Percentiles rank a stretch among this genome's conserved stretches.
These are phyloP conservation scores for Parastagonospora avenae DNA, from an alignment of 2,329 filamentous ascomycete genomes.

Conservation along the genomic window DNA sequence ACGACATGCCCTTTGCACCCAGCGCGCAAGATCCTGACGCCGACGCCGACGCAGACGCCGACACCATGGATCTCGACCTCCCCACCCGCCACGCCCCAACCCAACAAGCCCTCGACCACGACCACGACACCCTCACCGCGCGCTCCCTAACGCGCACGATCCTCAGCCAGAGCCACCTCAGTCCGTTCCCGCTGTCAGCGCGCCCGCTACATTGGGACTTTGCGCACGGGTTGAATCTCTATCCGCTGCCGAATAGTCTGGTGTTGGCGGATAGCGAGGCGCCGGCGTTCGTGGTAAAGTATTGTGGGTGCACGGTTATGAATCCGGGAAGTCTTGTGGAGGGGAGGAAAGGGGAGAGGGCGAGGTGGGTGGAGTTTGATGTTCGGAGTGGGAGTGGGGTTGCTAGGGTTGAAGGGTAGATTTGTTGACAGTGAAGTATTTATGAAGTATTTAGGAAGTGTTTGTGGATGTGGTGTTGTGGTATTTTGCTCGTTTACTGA, in stretches of 20 bases:
- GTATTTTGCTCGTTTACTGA: too few relatives aligned
- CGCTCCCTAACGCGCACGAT: slow-evolving; percentile 87
- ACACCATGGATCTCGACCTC: slow-evolving; percentile 55
- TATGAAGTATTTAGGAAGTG: neutral
- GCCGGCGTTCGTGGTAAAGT: slow-evolving; percentile 83
- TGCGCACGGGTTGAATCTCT: slow-evolving; percentile 75
- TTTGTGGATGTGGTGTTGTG: too few relatives aligned
- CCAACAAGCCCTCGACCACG: slow-evolving; percentile 27
- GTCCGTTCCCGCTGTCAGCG: slow-evolving; percentile 79
- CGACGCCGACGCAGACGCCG: slow-evolving; percentile 15
- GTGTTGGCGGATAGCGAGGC: slow-evolving; percentile 82
- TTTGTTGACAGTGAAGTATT: too few relatives aligned
- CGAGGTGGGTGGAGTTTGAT: slow-evolving; percentile 86
- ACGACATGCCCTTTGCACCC: slow-evolving; percentile 25
- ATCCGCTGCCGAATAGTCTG: slow-evolving; percentile 84
- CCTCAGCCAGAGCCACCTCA: slow-evolving; percentile 86
- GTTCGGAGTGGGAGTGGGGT: slow-evolving; percentile 30
- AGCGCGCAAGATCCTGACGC: slow-evolving; percentile 15
- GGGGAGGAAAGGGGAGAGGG: slow-evolving; percentile 67
- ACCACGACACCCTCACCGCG: slow-evolving; percentile 56
- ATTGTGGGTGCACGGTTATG: slow-evolving; percentile 94
- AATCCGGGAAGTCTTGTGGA: slow-evolving; percentile 80
- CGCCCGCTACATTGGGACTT: slow-evolving; percentile 93
- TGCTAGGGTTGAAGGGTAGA: slow-evolving; percentile 32
- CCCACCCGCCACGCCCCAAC: slow-evolving; percentile 13